Percentiles rank a stretch among this genome's conserved stretches.
Conservation (phyloP, 495 filamentous ascomycete species). For the Achaetomiella virescens region DNA sequence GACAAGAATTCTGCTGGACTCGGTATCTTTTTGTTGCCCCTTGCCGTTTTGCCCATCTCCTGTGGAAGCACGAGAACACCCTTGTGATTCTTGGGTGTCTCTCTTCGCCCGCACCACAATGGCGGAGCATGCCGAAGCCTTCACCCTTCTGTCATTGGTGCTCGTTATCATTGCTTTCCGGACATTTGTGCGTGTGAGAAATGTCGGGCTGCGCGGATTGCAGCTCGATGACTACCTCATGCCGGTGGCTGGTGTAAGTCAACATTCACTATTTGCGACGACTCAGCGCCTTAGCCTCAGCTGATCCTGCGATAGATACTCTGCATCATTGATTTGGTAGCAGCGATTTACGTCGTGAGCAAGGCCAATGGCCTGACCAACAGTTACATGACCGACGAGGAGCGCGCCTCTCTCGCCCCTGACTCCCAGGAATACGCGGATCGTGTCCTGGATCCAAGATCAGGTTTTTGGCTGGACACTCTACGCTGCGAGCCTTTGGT, state of each 20-base stretch:
- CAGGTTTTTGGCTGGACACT: constrained; percentile 1
- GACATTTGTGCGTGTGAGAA: not conserved
- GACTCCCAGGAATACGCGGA: not conserved
- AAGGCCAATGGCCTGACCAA: not conserved
- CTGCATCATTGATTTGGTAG: not conserved
- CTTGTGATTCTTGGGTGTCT: not conserved
- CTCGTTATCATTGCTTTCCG: not conserved
- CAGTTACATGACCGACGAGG: constrained; percentile 3
- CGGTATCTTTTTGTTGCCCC: not conserved
- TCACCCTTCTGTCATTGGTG: not conserved
- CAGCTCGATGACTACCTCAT: constrained; percentile 5
- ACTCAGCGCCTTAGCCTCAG: not conserved
- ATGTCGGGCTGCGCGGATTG: not conserved
- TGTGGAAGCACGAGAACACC: not conserved
- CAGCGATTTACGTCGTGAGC: not conserved
- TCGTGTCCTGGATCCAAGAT: constrained; percentile 4
- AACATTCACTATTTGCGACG: not conserved
- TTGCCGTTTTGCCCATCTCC: too few species aligned
- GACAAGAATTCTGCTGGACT: too few species aligned
- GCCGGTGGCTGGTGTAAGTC: not conserved
- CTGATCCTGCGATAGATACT: not conserved
- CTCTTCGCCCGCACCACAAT: not conserved
- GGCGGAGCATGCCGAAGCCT: not conserved
- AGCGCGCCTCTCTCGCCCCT: not conserved
- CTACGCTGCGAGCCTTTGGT: constrained; percentile 2